Evolutionary conservation across 768 basidiomycete species (phyloP).

Genomic region (Mrakia blollopis): DNA sequence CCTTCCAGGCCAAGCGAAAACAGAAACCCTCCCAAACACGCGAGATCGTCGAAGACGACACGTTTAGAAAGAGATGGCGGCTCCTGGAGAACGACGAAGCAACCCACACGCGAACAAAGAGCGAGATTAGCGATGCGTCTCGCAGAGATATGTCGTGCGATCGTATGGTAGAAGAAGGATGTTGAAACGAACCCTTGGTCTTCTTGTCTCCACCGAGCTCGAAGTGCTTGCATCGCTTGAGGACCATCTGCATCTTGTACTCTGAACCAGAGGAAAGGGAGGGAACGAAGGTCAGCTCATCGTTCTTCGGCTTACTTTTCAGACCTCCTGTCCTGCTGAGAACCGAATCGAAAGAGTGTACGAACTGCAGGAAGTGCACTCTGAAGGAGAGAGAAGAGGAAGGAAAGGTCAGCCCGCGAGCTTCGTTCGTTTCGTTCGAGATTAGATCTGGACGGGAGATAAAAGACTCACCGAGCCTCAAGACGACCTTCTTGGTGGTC

Average conservation of each 20-base stretch:
- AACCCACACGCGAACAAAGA: constrained; percentile 5
- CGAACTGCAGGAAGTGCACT: constrained; percentile 85
- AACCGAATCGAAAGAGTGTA: constrained; percentile 41
- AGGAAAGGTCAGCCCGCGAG: not conserved
- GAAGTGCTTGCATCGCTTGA: constrained; percentile 99
- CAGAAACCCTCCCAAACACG: not conserved
- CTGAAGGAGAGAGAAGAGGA: not conserved
- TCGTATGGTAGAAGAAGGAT: not conserved
- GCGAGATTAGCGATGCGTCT: not conserved
- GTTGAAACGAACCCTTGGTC: constrained; percentile 60
- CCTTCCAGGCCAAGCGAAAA: not conserved
- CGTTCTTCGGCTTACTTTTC: too few relatives aligned
- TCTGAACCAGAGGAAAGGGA: constrained; percentile 2
- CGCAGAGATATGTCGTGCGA: not conserved
- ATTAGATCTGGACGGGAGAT: not conserved
- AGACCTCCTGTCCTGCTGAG: constrained; percentile 76
- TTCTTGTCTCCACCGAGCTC: constrained; percentile 99
- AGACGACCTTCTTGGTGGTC: constrained; percentile 94
- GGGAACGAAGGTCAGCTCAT: not conserved
- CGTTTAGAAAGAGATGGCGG: constrained; percentile 72
- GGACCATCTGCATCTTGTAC: constrained; percentile 51
- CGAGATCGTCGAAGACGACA: not conserved
- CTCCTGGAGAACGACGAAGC: constrained; percentile 43
- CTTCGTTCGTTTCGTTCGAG: not conserved
- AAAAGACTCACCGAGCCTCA: constrained; percentile 60